Evolutionary conservation across 1,284 basidiomycete genomes (phyloP).

Genomic region (Neonothopanus nambi): DNA sequence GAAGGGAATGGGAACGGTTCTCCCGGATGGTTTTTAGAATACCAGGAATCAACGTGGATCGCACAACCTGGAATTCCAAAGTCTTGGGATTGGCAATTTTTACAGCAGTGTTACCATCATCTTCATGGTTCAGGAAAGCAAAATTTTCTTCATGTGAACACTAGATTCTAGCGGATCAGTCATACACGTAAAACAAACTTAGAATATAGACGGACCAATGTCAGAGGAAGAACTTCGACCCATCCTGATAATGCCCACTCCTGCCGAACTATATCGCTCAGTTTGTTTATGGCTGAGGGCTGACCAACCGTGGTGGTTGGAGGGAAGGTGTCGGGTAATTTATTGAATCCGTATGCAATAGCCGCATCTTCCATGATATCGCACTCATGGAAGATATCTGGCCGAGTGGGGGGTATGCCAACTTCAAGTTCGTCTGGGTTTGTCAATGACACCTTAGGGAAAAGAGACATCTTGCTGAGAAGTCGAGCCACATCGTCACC

Average conservation of each 20-base stretch:
- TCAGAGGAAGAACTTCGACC: constrained; percentile 94
- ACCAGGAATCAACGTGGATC: constrained; percentile 93
- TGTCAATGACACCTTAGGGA: constrained; percentile 47
- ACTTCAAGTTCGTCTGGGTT: constrained; percentile 73
- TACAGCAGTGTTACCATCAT: constrained; percentile 82
- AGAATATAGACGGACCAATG: constrained; percentile 63
- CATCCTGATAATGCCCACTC: constrained; percentile 97
- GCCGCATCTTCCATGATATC: constrained; percentile 99
- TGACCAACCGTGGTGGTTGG: constrained; percentile 93
- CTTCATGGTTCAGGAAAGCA: constrained; percentile 83
- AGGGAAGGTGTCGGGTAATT: constrained; percentile 90
- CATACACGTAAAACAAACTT: background rate
- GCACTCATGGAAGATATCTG: constrained; percentile 97
- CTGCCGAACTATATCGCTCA: constrained; percentile 84
- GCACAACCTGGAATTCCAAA: constrained; percentile 96
- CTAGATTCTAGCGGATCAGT: constrained; percentile 37
- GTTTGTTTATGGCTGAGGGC: constrained; percentile 87
- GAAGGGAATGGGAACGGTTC: constrained; percentile 92
- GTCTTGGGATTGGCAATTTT: constrained; percentile 97
- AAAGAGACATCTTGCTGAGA: constrained; percentile 76
- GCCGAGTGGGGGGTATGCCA: constrained; percentile 85
- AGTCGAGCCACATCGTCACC: constrained; percentile 63
- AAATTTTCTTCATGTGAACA: constrained; percentile 99
- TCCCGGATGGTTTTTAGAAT: constrained; percentile 96
- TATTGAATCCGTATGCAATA: constrained; percentile 98